Conservation (phyloP, 768 basidiomycete genomes). For the Tricholoma sp. region DNA sequence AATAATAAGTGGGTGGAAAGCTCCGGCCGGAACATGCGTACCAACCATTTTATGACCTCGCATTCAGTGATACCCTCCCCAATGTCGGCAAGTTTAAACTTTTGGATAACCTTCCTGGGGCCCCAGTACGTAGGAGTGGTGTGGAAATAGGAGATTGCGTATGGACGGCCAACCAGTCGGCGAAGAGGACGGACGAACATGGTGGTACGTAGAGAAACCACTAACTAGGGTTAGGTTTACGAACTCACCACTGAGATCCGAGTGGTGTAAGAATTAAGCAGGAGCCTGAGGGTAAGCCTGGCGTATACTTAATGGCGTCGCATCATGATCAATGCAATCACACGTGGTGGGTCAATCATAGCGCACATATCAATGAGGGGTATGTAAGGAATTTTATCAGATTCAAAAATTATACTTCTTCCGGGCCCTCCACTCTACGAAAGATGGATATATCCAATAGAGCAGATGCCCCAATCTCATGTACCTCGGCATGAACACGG, state of each 20-base stretch:
- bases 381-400: not conserved
- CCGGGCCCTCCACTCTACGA: constrained; percentile 53
- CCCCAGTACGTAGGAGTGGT: constrained; percentile 25
- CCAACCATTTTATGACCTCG: constrained; percentile 82
- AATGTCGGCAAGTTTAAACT: constrained; percentile 79
- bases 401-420: constrained; percentile 57
- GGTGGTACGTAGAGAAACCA: constrained; percentile 17
- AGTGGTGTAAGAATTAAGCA: too few species aligned
- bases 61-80: constrained; percentile 91
- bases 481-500: constrained; percentile 50
- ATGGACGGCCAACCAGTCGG: constrained; percentile 25
- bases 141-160: constrained; percentile 26
- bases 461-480: constrained; percentile 46
- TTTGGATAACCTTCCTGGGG: constrained; percentile 37
- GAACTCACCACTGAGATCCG: too few species aligned
- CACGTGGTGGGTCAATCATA: too few species aligned
- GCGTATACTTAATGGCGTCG: too few species aligned
- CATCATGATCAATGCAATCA: too few species aligned
- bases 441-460: constrained; percentile 60
- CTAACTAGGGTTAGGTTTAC: constrained; percentile 18
- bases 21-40: constrained; percentile 26
- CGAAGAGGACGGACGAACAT: constrained; percentile 33
- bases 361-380: not conserved
- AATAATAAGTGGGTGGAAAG: not conserved
- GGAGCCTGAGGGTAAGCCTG: too few species aligned